Percentiles rank a stretch among this genome's conserved stretches.
These are phyloP conservation scores for Linnemannia elongata DNA, from an alignment of 192 early-diverging fungal species.

Conservation along the genomic window DNA sequence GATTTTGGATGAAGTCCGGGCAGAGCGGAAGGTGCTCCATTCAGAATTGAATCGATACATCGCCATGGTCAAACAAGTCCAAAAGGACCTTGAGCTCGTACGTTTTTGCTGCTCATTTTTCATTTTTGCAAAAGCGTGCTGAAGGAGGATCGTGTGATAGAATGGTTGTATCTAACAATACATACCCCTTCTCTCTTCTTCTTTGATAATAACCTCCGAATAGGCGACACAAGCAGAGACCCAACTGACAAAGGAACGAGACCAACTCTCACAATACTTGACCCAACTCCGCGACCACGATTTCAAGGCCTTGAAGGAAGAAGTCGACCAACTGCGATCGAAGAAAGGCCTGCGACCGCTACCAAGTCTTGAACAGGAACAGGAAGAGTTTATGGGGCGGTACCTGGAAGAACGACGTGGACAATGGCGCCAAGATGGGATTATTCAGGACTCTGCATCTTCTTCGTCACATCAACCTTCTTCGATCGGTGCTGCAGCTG, in stretches of 20 bases:
- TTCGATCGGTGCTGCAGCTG: neutral
- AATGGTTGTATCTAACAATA: neutral
- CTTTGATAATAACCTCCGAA: neutral
- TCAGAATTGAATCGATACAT: conserved; percentile 38
- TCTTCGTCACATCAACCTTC: neutral
- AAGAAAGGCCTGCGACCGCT: conserved; percentile 35
- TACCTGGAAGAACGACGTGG: conserved; percentile 47
- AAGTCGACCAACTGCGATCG: conserved; percentile 37
- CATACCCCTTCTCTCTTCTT: neutral
- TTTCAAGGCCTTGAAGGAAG: conserved; percentile 44
- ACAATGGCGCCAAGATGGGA: conserved; percentile 41
- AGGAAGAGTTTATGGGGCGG: conserved; percentile 42
- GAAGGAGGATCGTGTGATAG: neutral
- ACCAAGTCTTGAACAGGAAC: conserved; percentile 44
- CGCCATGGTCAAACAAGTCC: conserved; percentile 47
- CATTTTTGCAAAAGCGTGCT: neutral
- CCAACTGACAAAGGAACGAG: conserved; percentile 39
- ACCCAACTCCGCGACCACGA: conserved; percentile 32
- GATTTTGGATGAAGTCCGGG: conserved; percentile 36
- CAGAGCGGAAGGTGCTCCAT: conserved; percentile 40
- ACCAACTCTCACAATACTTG: conserved; percentile 43
- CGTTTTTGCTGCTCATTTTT: neutral
- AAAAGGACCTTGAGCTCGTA: conserved; percentile 50
- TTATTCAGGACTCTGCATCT: neutral
- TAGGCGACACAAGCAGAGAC: conserved; percentile 38